These are phyloP conservation scores for Termitomyces sp. DNA, from an alignment of 768 basidiomycete genomes.

Conservation along the genomic window DNA sequence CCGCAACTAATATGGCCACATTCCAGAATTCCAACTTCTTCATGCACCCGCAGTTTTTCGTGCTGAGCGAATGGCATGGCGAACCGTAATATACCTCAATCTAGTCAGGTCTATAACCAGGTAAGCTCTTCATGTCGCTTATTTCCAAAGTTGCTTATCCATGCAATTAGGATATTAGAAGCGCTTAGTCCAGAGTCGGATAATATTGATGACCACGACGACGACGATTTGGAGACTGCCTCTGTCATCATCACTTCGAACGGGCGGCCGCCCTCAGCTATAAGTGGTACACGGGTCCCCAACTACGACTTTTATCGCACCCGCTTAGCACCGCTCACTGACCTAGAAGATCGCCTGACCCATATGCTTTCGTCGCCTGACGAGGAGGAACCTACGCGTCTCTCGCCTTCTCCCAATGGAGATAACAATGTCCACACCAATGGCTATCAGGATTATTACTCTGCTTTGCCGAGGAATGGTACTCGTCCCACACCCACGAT, in stretches of 20 bases:
- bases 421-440: conserved; percentile 18
- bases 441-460: conserved; percentile 11
- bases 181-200: conserved; percentile 67
- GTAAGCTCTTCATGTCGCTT: conserved; percentile 31
- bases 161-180: conserved; percentile 58
- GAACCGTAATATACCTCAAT: conserved; percentile 86
- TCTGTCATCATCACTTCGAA: conserved; percentile 48
- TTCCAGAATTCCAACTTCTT: conserved; percentile 77
- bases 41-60: conserved; percentile 76
- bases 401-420: conserved; percentile 33
- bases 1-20: conserved; percentile 8
- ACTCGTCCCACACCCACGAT: conserved; percentile 49
- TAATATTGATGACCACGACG: conserved; percentile 54
- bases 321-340: conserved; percentile 63
- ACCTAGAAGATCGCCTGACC: conserved; percentile 68
- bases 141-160: conserved; percentile 14
- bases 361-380: conserved; percentile 65
- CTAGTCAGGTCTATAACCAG: conserved; percentile 78
- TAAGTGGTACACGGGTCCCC: conserved; percentile 45
- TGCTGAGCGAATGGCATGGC: conserved; percentile 81
- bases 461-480: conserved; percentile 4
- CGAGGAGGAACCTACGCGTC: conserved; percentile 66
- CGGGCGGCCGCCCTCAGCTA: conserved; percentile 49
- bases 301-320: conserved; percentile 61
- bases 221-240: conserved; percentile 51